phyloP scores from a whole-genome alignment of 306 rosid species.

The Fagus sylvatica region DNA sequence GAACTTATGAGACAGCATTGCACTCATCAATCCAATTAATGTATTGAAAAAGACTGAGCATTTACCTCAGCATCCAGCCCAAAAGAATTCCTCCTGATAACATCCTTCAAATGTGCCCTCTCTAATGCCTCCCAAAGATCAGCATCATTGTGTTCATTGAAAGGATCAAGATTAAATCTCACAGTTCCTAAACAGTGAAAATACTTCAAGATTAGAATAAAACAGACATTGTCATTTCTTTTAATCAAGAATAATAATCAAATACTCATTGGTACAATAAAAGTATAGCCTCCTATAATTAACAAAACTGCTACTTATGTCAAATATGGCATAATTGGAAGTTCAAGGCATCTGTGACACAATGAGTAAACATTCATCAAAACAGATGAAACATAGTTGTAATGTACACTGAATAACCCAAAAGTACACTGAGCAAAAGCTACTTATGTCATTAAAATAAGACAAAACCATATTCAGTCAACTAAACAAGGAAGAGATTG shows the following conservation, averaged over 20 bases:
- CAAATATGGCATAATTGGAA: neutral
- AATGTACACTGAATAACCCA: neutral
- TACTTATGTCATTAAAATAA: neutral
- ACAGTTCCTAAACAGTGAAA: conserved; percentile 38
- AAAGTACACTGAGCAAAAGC: no score
- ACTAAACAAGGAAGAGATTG: neutral
- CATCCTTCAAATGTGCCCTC: conserved; percentile 79
- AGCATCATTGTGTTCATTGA: conserved; percentile 53
- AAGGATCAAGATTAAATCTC: conserved; percentile 64
- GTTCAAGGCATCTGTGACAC: neutral
- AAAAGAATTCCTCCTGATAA: conserved; percentile 58
- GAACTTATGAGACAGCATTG: neutral
- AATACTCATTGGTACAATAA: neutral
- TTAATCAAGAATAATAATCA: neutral
- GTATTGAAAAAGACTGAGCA: neutral
- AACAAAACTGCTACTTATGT: no score
- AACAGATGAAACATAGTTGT: neutral
- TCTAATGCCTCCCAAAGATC: conserved; percentile 65
- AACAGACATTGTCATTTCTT: conserved; percentile 16
- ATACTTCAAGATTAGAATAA: neutral
- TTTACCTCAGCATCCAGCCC: conserved; percentile 87
- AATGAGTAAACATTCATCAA: neutral
- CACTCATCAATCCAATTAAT: neutral
- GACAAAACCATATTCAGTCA: neutral
- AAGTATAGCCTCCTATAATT: no score